Conservation (phyloP, 768 basidiomycete genomes). For the Krasilnikovozyma curviuscula region DNA sequence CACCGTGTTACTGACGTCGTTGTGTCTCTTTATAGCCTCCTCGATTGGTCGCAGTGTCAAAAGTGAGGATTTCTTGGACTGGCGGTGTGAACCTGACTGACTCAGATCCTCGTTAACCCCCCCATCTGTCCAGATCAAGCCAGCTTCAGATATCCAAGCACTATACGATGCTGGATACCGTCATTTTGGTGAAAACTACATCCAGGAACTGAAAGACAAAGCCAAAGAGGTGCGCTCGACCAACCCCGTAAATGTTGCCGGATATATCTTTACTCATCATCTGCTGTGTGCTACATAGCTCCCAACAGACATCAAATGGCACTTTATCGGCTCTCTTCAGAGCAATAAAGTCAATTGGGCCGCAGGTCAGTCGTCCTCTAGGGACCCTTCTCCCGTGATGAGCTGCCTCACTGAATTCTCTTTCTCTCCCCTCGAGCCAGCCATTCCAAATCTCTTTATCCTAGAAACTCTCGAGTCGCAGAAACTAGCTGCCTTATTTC, state of each 20-base stretch:
- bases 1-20: background rate
- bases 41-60: slow-evolving; percentile 71
- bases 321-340: slow-evolving; percentile 86
- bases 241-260: background rate
- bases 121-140: slow-evolving; percentile 39
- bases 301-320: slow-evolving; percentile 78
- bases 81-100: background rate
- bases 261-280: background rate
- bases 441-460: slow-evolving; percentile 66
- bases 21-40: slow-evolving; percentile 14
- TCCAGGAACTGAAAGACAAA: slow-evolving; percentile 78
- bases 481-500: slow-evolving; percentile 60
- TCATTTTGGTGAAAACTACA: slow-evolving; percentile 97
- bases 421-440: slow-evolving; percentile 30
- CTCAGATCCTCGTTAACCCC: background rate
- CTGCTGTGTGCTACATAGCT: slow-evolving; percentile 34
- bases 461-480: slow-evolving; percentile 68
- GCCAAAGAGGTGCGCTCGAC: slow-evolving; percentile 40
- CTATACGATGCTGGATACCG: slow-evolving; percentile 63
- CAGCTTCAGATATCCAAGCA: slow-evolving; percentile 62
- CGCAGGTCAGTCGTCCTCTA: slow-evolving; percentile 37
- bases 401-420: background rate
- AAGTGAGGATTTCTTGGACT: slow-evolving; percentile 23
- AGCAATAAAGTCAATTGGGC: slow-evolving; percentile 84
- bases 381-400: background rate